Evolutionary conservation across 768 basidiomycete genomes (phyloP), one percentile per base, ranked within the genome.

Genomic region (Rhodotorula kratochvilovae): DNA sequence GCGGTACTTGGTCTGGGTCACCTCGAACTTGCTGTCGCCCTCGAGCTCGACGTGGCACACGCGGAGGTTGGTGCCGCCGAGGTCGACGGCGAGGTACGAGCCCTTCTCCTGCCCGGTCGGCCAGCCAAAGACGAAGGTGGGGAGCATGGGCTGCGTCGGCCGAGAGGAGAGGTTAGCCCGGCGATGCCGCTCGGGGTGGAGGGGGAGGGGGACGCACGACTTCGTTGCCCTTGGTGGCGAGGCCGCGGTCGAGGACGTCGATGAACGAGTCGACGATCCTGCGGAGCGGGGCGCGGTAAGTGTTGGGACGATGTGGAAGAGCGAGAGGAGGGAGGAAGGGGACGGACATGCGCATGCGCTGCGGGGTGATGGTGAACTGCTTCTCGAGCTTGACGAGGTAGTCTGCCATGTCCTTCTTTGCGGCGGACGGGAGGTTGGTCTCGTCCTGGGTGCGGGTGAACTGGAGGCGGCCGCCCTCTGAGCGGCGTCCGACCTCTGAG

Each of bases 231-330:
- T 85, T 84, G 81, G 94, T 89, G 75, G 89, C 83, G 61, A 99
- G 83, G 23, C 96, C 96, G 35, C 86, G 81, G 77, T 96, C 93
- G 36, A 99, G 85, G 3, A 90, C 87, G 58, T 97, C 94, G 79
- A 91, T 88, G 84, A 99, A 93, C 0, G 94, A 90, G 79, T 96
- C 91, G 35, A 94, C 92, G 78, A 98, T 96, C 87, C 94, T 95
- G 61, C 25, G 3, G 54, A 29, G 29, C 7, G 51, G 21, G 51
- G 51, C n/a, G n/a, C n/a, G 77, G 43, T 36, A 58, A 59, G 60
- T 10, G 27, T 1, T 29, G n/a, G 31, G 39, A 58, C 5, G 51
- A 25, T n/a, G n/a, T 15, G n/a, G 29, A 39, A 13, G 13, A 10
- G 51, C 12, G 11, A 21, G n/a, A 11, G 27, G 16, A 23, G 29